Conservation (phyloP, 2,329 filamentous ascomycete species). For the Trichoderma sp. region DNA sequence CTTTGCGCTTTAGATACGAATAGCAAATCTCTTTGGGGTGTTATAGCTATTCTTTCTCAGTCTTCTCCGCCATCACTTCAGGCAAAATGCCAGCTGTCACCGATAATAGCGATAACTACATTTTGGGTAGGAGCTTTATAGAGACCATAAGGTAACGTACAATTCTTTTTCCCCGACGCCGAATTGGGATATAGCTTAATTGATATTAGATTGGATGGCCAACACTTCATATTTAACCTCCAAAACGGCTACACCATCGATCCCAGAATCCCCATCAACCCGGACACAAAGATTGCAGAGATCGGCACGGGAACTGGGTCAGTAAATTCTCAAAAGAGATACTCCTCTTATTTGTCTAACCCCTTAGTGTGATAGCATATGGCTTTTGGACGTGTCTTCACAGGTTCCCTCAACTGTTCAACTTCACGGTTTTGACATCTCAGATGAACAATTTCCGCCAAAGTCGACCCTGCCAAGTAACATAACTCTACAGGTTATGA, state of each 20-base stretch:
- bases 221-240: conserved; percentile 7
- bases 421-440: conserved; percentile 13
- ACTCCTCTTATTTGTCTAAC: background rate
- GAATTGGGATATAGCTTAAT: background rate
- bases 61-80: background rate
- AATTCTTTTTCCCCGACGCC: too few species aligned
- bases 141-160: background rate
- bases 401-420: conserved; percentile 11
- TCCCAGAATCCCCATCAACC: background rate
- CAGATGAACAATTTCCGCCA: background rate
- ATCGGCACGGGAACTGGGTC: conserved; percentile 13
- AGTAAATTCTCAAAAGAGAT: background rate
- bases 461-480: background rate
- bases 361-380: background rate
- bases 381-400: conserved; percentile 7
- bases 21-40: background rate
- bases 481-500: background rate
- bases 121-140: background rate
- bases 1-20: background rate
- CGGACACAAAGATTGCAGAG: conserved; percentile 8
- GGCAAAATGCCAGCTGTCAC: background rate
- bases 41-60: background rate
- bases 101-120: background rate
- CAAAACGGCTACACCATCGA: conserved; percentile 11
- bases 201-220: conserved; percentile 1